phyloP scores from a whole-genome alignment of 768 basidiomycete species.

The Pisolithus tinctorius region DNA sequence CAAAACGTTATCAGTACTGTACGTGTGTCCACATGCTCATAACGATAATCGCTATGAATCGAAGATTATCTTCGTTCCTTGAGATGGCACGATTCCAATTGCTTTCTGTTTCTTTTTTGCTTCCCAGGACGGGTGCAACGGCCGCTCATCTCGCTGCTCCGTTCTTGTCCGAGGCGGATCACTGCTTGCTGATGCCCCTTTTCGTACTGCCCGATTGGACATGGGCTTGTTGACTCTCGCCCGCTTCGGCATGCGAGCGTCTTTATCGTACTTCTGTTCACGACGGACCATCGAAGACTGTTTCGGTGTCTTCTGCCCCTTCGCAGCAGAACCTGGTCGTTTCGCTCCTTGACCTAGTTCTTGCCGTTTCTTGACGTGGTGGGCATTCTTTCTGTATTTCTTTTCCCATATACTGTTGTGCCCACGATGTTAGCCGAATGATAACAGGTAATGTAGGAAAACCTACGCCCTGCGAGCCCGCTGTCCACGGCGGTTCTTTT shows the following conservation, averaged over 20 bases:
- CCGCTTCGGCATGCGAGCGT: not conserved
- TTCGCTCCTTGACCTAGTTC: constrained; percentile 18
- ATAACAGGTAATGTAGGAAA: not conserved
- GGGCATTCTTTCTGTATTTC: constrained; percentile 86
- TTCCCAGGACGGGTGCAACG: constrained; percentile 94
- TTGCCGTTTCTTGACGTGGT: constrained; percentile 71
- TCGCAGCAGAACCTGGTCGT: constrained; percentile 5
- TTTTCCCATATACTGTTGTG: constrained; percentile 89
- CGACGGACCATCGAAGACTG: not conserved
- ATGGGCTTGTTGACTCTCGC: not conserved
- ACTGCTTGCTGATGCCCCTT: not conserved
- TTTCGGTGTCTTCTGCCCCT: constrained; percentile 4
- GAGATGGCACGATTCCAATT: constrained; percentile 53
- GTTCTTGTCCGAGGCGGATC: not conserved
- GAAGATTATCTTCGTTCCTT: constrained; percentile 84
- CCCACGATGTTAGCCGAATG: not conserved
- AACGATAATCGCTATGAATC: constrained; percentile 6
- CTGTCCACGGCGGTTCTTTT: constrained; percentile 91
- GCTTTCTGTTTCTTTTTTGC: constrained; percentile 79
- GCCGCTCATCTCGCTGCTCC: constrained; percentile 17
- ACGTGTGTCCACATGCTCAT: not conserved
- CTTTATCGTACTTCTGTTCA: not conserved
- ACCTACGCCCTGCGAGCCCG: constrained; percentile 91
- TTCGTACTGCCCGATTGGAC: not conserved
- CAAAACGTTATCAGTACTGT: not conserved